Evolutionary conservation across 1,139 yeast genomes (phyloP).

Genomic region (Cylindricascospora bacillispora): DNA sequence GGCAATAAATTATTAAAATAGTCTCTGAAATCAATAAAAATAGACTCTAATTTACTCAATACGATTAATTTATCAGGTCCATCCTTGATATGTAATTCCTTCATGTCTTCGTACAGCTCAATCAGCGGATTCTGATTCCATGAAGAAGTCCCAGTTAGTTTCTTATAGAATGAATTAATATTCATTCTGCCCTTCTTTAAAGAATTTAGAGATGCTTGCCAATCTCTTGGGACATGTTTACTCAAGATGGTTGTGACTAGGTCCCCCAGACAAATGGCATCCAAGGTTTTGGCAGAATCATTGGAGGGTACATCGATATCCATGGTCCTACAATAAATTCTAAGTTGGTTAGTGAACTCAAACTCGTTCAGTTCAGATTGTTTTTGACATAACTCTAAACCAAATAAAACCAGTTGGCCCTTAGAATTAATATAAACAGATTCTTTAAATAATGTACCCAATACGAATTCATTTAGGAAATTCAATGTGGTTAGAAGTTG

Average conservation of each 20-base stretch:
- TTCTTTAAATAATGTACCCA: constrained; percentile 48
- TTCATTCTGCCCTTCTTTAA: constrained; percentile 12
- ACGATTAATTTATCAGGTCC: constrained; percentile 14
- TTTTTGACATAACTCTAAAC: constrained; percentile 60
- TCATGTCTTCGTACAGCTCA: constrained; percentile 15
- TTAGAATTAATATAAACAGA: constrained; percentile 51
- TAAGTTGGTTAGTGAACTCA: constrained; percentile 10
- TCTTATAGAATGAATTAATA: constrained; percentile 9
- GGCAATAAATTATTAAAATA: constrained; percentile 28
- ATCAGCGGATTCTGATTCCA: constrained; percentile 14
- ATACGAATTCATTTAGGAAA: constrained; percentile 50
- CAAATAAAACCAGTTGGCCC: constrained; percentile 83
- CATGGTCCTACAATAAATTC: constrained; percentile 29
- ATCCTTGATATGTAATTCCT: constrained; percentile 22
- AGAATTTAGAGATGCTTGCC: constrained; percentile 9
- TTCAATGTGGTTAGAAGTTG: constrained; percentile 43
- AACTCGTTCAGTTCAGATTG: constrained; percentile 29
- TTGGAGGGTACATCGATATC: constrained; percentile 7
- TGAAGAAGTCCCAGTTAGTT: constrained; percentile 8
- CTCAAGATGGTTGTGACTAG: constrained; percentile 40
- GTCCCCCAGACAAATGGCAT: constrained; percentile 51
- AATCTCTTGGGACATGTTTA: constrained; percentile 24
- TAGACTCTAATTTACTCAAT: constrained; percentile 16
- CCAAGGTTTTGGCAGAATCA: constrained; percentile 34
- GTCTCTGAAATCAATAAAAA: constrained; percentile 11